Base-by-base conservation (phyloP, 2,329 filamentous ascomycete species). In the Elsinoe arachidis region DNA sequence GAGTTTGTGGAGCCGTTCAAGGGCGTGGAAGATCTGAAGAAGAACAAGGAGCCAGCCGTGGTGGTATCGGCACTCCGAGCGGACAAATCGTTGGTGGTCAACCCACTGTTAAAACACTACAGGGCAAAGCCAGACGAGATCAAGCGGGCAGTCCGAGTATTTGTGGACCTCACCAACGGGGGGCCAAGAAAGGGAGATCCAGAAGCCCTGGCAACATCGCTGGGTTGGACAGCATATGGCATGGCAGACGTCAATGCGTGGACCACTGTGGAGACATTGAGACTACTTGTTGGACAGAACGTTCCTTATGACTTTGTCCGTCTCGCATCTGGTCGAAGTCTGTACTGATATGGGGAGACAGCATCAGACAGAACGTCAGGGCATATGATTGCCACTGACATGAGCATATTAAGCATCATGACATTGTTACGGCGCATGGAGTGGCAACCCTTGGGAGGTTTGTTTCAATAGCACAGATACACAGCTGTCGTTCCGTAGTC, bases 231-330 rank as follows among this genome's bases (percentile, higher is more conserved):
- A 21, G 84, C 87, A 5, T 93, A 92, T 67, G 87, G 86, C 1
- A 82, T 86, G 15, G 86, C 85, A 21, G 88, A 95, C 70, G 86
- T 90, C 33, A 86, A 85, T 58, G 88, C 88, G 0, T 93, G 90
- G 74, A 91, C 87, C 19, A 91, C 87, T 2, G 88, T 92, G 4
- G 87, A 93, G 72, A 92, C 85, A 51, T 72, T 93, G 57, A 78
- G 88, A 63, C 70, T 91, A 59, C 77, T 95, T 21, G 87, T 92
- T 10, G 89, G 89, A 9, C 88, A 93, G 73, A 93, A 93, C 68
- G 88, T 93, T 58, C 87, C 87, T 5, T 92, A 90, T 71, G 90
- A 88, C 72, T 95, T 95, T 74, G 89, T 93, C 41, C 79, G 88
- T 51, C 75, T 93, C 67, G 87, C 88, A 38, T 80, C 78, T 62